These are phyloP conservation scores for Salvia sclarea DNA, from an alignment of 305 asterid species.

Conservation along the genomic window DNA sequence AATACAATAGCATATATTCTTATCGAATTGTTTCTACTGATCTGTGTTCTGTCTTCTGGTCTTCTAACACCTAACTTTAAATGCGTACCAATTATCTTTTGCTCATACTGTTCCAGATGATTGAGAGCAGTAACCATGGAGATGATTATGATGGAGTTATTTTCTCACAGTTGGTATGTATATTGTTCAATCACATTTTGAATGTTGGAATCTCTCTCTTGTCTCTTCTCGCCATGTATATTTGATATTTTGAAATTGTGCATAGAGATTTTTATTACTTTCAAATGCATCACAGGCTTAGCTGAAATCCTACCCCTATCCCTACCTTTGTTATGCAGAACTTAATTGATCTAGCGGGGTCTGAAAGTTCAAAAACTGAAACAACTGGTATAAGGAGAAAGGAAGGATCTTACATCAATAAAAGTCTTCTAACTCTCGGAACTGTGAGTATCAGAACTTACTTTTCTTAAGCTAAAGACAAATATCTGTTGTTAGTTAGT, in stretches of 20 bases:
- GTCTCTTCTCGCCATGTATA: background rate
- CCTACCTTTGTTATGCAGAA: constrained; percentile 50
- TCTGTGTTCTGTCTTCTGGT: constrained; percentile 24
- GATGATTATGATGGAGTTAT: constrained; percentile 96
- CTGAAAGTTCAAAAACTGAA: constrained; percentile 94
- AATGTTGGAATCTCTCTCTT: constrained; percentile 3
- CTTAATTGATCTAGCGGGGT: constrained; percentile 92
- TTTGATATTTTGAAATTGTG: background rate
- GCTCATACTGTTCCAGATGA: constrained; percentile 63
- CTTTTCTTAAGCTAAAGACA: constrained; percentile 12
- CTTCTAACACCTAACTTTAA: constrained; percentile 26
- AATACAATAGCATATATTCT: constrained; percentile 11
- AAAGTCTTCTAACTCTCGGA: constrained; percentile 96
- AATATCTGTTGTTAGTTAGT: constrained; percentile 6
- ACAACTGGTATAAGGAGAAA: constrained; percentile 87
- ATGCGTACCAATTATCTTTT: constrained; percentile 15
- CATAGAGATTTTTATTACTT: constrained; percentile 11
- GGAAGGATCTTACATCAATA: constrained; percentile 93
- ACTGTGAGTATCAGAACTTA: constrained; percentile 60
- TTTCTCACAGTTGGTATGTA: constrained; percentile 88
- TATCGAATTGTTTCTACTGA: constrained; percentile 6
- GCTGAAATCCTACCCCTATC: background rate
- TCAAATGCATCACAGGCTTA: constrained; percentile 17
- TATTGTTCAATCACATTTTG: constrained; percentile 29
- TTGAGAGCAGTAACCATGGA: constrained; percentile 92